A percentile compares a stretch with the other conserved stretches of the same genome.
These are phyloP conservation scores for Penicillium sp. DNA, from an alignment of 2,329 filamentous ascomycete species.

Conservation along the genomic window DNA sequence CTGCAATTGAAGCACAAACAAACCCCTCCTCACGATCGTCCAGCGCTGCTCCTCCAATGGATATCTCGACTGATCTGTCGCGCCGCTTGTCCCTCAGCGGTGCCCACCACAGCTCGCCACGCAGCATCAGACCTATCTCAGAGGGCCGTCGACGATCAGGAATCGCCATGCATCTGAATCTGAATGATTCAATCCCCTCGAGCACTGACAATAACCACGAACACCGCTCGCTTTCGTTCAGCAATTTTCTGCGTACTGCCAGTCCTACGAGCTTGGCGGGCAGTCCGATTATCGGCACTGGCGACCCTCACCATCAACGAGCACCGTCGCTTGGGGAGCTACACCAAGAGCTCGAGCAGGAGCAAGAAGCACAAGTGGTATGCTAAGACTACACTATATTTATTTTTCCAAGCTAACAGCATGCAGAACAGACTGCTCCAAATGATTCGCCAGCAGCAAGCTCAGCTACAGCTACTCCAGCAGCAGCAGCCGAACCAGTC, in stretches of 20 bases:
- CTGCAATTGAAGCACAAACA: constrained; percentile 35
- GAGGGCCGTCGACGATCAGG: constrained; percentile 43
- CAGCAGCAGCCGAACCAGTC: constrained; percentile 29
- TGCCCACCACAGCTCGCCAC: constrained; percentile 23
- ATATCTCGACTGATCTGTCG: constrained; percentile 69
- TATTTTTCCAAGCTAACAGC: neutral
- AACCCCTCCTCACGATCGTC: constrained; percentile 57
- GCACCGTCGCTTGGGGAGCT: constrained; percentile 47
- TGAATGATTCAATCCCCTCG: constrained; percentile 35
- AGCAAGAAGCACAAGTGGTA: constrained; percentile 51
- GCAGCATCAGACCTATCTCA: constrained; percentile 30
- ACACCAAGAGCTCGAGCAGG: constrained; percentile 49
- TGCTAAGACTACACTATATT: constrained; percentile 16
- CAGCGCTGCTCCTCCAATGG: constrained; percentile 61
- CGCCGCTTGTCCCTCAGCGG: constrained; percentile 31
- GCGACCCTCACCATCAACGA: constrained; percentile 47
- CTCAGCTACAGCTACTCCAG: constrained; percentile 38
- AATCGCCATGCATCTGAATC: constrained; percentile 36
- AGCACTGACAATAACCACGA: constrained; percentile 34
- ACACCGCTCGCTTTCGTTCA: constrained; percentile 37
- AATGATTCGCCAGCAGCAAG: constrained; percentile 47
- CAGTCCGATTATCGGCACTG: constrained; percentile 39
- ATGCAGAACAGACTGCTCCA: constrained; percentile 46
- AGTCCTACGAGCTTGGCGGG: constrained; percentile 43
- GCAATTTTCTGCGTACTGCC: constrained; percentile 37